These are phyloP conservation scores for Colletotrichum liaoningense DNA, from an alignment of 2,329 filamentous ascomycete species.

Conservation along the genomic window DNA sequence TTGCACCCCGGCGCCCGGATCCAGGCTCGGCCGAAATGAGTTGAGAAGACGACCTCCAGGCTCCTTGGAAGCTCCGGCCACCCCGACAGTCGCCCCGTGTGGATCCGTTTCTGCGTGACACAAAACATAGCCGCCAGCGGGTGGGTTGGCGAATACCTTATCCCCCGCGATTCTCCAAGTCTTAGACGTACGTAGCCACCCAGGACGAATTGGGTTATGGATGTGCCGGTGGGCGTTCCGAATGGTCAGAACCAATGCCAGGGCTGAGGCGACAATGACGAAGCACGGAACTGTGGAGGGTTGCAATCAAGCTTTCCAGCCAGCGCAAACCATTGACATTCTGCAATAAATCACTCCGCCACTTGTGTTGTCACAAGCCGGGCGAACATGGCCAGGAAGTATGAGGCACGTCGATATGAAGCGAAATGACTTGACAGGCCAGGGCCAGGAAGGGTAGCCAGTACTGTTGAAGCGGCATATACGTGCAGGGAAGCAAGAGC, in stretches of 20 bases:
- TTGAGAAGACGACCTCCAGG: not conserved
- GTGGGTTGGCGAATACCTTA: not conserved
- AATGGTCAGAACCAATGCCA: not conserved
- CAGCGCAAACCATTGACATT: constrained; percentile 1
- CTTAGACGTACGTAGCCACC: not conserved
- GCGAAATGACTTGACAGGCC: constrained; percentile 9
- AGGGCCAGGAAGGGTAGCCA: not conserved
- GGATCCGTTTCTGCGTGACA: not conserved
- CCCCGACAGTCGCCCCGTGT: not conserved
- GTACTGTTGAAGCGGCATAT: constrained; percentile 12
- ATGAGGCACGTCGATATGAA: constrained; percentile 14
- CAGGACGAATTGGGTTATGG: not conserved
- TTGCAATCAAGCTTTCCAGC: constrained; percentile 1
- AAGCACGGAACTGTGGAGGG: not conserved
- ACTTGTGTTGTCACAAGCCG: constrained; percentile 26
- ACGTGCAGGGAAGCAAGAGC: constrained; percentile 13
- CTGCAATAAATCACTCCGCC: constrained; percentile 31
- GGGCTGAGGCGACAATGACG: constrained; percentile 11
- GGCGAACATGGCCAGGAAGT: constrained; percentile 12
- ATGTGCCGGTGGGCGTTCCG: not conserved
- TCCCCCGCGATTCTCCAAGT: not conserved
- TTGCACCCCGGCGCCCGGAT: not conserved
- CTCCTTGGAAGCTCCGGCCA: not conserved
- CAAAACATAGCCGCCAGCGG: not conserved
- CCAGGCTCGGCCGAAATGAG: not conserved